Evolutionary conservation across 2,329 filamentous ascomycete genomes (phyloP), one percentile per base, ranked within the genome.

Genomic region (Thyridium curvatum): DNA sequence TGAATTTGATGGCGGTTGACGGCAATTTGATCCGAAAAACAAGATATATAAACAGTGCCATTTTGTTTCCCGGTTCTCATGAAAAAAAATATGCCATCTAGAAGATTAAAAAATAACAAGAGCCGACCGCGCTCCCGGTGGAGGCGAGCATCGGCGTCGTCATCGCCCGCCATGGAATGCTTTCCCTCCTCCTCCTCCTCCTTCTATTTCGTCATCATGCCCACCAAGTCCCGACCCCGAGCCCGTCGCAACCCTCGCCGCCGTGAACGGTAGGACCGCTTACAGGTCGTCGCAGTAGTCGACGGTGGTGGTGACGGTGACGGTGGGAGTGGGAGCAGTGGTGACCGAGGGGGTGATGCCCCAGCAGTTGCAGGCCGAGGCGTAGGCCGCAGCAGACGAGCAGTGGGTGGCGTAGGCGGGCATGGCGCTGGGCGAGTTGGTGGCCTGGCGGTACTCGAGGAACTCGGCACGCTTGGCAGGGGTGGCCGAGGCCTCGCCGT

Each of bases 321-420:
- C 52, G 8, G 64, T 68, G 29, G 64, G 59, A 29, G 46, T 50
- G 18, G 61, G 48, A 38, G 59, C 64, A 10, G 65, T 68, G 41
- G 54, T 58, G 34, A 60, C 55, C 3, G 51, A 44, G 30, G 55
- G 56, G 30, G 64, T 67, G 53, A 69, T 57, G 35, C 65, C 65
- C 55, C 59, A 70, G 61, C 66, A 69, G 38, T 54, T 55, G 60
- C 66, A 70, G 30, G 33, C 30, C 12, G 64, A 63, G 26, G 62
- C 53, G 55, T 66, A 69, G 34, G 53, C 51, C 26, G 45, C 49
- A 13, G 47, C 48, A 32, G 52, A 44, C 39, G 52, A 50, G 53
- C 64, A 68, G 33, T 52, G 51, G 15, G 59, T 58, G 39, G 65
- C 65, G 52, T 68, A 71, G 40, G 58, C 50, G 35, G 66, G 66